Conservation (phyloP, 192 early-diverging fungal genomes). For the Coemansia sp. region DNA sequence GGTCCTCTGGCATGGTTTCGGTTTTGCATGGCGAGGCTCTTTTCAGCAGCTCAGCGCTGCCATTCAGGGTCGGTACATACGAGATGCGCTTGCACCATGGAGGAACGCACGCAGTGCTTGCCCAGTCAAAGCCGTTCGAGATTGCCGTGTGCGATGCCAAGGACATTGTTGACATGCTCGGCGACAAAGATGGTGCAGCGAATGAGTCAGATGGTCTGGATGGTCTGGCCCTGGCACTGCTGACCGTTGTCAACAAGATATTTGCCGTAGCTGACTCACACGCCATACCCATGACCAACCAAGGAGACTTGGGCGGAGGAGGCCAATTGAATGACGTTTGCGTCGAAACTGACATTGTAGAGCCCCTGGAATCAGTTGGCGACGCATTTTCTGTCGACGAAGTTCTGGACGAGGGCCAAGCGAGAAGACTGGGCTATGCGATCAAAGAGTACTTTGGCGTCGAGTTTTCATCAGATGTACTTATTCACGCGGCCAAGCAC, state of each 20-base stretch:
- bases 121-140: constrained; percentile 75
- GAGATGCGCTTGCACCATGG: constrained; percentile 93
- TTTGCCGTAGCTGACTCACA: constrained; percentile 51
- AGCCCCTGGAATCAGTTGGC: constrained; percentile 41
- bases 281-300: background rate
- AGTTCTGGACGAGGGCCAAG: constrained; percentile 59
- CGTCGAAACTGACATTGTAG: constrained; percentile 47
- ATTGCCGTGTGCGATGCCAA: constrained; percentile 55
- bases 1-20: background rate
- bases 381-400: constrained; percentile 41
- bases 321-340: constrained; percentile 17
- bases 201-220: constrained; percentile 17
- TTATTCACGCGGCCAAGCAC: constrained; percentile 53
- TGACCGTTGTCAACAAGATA: constrained; percentile 46
- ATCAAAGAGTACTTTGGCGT: constrained; percentile 82
- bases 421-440: constrained; percentile 75
- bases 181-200: background rate
- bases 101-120: constrained; percentile 81
- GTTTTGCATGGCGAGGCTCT: constrained; percentile 57
- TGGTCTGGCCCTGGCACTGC: constrained; percentile 37
- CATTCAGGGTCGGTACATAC: constrained; percentile 86
- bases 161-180: constrained; percentile 25
- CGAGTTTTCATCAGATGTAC: constrained; percentile 71
- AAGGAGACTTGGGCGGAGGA: background rate
- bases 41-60: constrained; percentile 69